These are phyloP conservation scores for Aspergillus candidus DNA, from an alignment of 2,329 filamentous ascomycete genomes.

Conservation along the genomic window DNA sequence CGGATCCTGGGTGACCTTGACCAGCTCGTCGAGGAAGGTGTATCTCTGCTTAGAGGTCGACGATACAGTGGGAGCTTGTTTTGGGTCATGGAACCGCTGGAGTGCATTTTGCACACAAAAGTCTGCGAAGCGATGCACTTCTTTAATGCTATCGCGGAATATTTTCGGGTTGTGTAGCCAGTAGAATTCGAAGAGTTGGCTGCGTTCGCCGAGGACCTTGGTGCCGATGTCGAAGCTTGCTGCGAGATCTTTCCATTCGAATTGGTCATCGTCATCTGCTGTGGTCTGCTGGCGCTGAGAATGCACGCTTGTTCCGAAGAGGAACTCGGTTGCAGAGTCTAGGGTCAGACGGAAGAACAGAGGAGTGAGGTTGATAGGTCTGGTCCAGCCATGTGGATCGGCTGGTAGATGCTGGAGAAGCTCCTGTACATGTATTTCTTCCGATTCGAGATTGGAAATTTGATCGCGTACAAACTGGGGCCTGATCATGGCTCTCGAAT, in stretches of 20 bases:
- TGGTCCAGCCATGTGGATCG: conserved; percentile 41
- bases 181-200: conserved; percentile 3
- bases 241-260: conserved; percentile 28
- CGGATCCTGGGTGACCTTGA: too few relatives aligned
- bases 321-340: conserved; percentile 78
- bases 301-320: conserved; percentile 66
- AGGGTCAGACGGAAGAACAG: conserved; percentile 76
- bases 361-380: conserved; percentile 62
- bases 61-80: too few relatives aligned
- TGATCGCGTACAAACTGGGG: conserved; percentile 83
- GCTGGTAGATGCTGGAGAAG: conserved; percentile 62
- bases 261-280: conserved; percentile 29
- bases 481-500: conserved; percentile 68
- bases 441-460: conserved; percentile 70
- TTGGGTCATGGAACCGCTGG: too few relatives aligned
- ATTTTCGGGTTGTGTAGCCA: conserved; percentile 8
- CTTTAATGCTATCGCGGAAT: conserved; percentile 2
- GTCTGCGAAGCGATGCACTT: conserved; percentile 11
- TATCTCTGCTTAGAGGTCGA: too few relatives aligned
- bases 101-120: conserved; percentile 1
- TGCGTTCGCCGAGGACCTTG: conserved; percentile 17
- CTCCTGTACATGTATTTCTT: conserved; percentile 69
- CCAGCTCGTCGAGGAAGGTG: too few relatives aligned
- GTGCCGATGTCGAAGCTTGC: conserved; percentile 24
- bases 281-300: background rate